A percentile compares a stretch with the other conserved stretches of the same genome.
phyloP scores from a whole-genome alignment of 495 filamentous ascomycete species.

The Peziza echinospora region DNA sequence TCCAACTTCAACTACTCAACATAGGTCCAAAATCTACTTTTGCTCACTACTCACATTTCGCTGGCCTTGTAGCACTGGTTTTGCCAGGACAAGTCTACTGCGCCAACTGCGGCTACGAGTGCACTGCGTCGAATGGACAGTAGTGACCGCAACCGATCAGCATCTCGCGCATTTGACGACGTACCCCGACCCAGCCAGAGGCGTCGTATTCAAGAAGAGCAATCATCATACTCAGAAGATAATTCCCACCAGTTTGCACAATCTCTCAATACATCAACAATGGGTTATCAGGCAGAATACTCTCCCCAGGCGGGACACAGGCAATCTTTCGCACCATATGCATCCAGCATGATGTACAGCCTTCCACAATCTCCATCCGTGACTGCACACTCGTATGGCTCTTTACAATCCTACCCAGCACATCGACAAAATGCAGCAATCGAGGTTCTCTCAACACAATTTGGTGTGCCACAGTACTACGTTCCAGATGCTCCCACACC shows the following conservation, averaged over 20 bases:
- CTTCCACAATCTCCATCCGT: constrained; percentile 35
- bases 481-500: constrained; percentile 39
- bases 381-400: constrained; percentile 49
- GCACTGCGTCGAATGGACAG: constrained; percentile 20
- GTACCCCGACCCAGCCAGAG: neutral
- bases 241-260: neutral
- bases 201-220: neutral
- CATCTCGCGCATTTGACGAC: constrained; percentile 6
- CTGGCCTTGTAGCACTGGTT: too few relatives aligned
- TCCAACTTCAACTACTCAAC: too few relatives aligned
- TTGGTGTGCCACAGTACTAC: constrained; percentile 60
- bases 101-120: constrained; percentile 14
- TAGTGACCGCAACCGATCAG: constrained; percentile 18
- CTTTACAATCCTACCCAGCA: constrained; percentile 53
- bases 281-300: constrained; percentile 27
- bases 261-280: constrained; percentile 12
- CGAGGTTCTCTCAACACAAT: constrained; percentile 52
- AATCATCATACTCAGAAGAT: neutral
- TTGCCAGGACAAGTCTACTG: constrained; percentile 13
- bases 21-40: too few relatives aligned
- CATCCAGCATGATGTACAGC: constrained; percentile 57
- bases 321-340: constrained; percentile 30
- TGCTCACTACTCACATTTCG: too few relatives aligned
- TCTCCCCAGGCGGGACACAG: constrained; percentile 21
- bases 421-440: constrained; percentile 55